These are phyloP conservation scores for Curvularia sp. DNA, from an alignment of 2,329 filamentous ascomycete genomes.

Conservation along the genomic window DNA sequence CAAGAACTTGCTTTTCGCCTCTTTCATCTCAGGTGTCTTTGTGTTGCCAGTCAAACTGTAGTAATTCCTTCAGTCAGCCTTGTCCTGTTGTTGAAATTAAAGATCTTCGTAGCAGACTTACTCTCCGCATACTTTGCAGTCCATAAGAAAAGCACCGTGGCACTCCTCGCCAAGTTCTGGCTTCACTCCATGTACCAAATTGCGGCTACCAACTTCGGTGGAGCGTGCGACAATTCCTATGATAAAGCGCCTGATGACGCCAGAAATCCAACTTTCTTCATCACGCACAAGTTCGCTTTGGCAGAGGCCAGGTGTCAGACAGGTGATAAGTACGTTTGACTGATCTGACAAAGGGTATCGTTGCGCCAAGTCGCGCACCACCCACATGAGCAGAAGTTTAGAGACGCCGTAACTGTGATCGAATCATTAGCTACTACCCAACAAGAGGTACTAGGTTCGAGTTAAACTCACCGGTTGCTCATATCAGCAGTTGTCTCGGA, in stretches of 20 bases:
- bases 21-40: background rate
- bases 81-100: background rate
- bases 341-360: conserved; percentile 23
- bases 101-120: conserved; percentile 11
- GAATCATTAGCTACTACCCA: background rate
- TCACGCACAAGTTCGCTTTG: conserved; percentile 38
- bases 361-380: conserved; percentile 32
- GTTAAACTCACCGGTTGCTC: background rate
- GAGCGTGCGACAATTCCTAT: conserved; percentile 25
- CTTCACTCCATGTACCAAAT: conserved; percentile 28
- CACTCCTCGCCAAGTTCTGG: conserved; percentile 23
- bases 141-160: conserved; percentile 33
- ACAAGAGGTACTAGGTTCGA: too few relatives aligned
- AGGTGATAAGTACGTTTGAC: conserved; percentile 39
- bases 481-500: conserved; percentile 20
- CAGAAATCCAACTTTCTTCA: conserved; percentile 12
- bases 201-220: conserved; percentile 32
- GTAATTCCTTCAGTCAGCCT: background rate
- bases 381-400: conserved; percentile 40
- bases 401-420: conserved; percentile 30
- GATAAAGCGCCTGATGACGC: conserved; percentile 4
- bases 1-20: background rate
- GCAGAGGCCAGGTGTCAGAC: conserved; percentile 40
- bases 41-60: conserved; percentile 2
- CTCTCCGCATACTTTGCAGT: conserved; percentile 24